Percentiles rank a stretch among this genome's conserved stretches.
These are phyloP conservation scores for Claviceps sorghi DNA, from an alignment of 2,329 filamentous ascomycete species.

Conservation along the genomic window DNA sequence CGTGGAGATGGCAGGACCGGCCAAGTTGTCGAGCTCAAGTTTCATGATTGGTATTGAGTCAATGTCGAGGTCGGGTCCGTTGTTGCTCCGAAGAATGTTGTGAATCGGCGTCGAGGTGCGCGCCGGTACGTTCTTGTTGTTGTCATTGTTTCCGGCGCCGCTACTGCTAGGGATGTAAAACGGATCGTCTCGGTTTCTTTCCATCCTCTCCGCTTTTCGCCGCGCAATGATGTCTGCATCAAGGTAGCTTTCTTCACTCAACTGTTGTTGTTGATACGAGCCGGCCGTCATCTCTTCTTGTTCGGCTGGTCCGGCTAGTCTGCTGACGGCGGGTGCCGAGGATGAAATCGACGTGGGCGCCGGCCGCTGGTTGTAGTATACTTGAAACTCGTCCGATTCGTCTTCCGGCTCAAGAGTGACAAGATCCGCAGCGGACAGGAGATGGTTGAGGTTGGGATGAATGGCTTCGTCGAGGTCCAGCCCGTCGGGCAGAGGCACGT, in stretches of 20 bases:
- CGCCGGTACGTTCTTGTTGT: constrained; percentile 29
- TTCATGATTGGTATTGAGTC: constrained; percentile 95
- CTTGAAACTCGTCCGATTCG: constrained; percentile 53
- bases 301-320: constrained; percentile 35
- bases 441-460: constrained; percentile 53
- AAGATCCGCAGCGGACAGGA: constrained; percentile 48
- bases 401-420: constrained; percentile 33
- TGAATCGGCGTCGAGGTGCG: constrained; percentile 64
- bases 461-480: constrained; percentile 73
- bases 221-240: constrained; percentile 61
- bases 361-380: constrained; percentile 46
- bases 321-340: constrained; percentile 36
- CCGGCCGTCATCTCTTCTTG: constrained; percentile 21
- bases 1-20: constrained; percentile 16
- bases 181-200: constrained; percentile 81
- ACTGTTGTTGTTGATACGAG: constrained; percentile 49
- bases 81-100: constrained; percentile 56
- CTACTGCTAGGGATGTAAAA: constrained; percentile 60
- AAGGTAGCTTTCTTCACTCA: constrained; percentile 48
- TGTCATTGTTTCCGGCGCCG: no score
- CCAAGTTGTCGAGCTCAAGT: constrained; percentile 54
- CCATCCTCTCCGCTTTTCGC: constrained; percentile 60
- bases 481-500: constrained; percentile 64
- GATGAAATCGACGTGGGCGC: constrained; percentile 37
- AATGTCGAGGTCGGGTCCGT: constrained; percentile 70